Evolutionary conservation across 371 early-diverging fungal species (phyloP).

Genomic region (Capniomyces stellatus): DNA sequence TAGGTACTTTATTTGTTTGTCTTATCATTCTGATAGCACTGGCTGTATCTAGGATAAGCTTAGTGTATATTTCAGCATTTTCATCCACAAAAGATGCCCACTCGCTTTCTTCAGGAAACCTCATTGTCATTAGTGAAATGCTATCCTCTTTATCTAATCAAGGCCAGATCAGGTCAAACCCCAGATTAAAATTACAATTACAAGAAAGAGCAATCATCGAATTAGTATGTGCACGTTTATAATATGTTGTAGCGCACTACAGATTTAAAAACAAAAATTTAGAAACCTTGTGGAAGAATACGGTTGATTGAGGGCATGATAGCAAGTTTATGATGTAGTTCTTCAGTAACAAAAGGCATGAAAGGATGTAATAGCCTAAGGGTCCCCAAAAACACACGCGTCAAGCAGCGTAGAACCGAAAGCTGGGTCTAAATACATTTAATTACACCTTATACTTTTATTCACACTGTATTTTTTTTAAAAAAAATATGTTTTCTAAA

Average conservation of each 20-base stretch:
- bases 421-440: conserved; percentile 9
- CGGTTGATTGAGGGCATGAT: not conserved
- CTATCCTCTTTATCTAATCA: conserved; percentile 13
- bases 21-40: not conserved
- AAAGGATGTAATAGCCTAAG: conserved; percentile 62
- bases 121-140: conserved; percentile 4
- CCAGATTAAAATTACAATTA: conserved; percentile 8
- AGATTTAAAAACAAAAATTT: not conserved
- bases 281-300: not conserved
- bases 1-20: not conserved
- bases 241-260: too few species aligned
- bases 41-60: not conserved
- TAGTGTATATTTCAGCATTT: not conserved
- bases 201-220: too few species aligned
- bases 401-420: conserved; percentile 2
- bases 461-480: conserved; percentile 10
- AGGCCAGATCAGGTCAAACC: conserved; percentile 19
- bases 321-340: conserved; percentile 33
- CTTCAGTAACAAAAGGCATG: conserved; percentile 98
- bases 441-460: conserved; percentile 3
- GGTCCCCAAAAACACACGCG: conserved; percentile 26
- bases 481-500: conserved; percentile 4
- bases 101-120: not conserved
- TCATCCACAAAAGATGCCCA: not conserved
- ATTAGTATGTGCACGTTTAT: too few species aligned